Evolutionary conservation across 805 yeast genomes (phyloP).

Genomic region (Wickerhamomyces pijperi): DNA sequence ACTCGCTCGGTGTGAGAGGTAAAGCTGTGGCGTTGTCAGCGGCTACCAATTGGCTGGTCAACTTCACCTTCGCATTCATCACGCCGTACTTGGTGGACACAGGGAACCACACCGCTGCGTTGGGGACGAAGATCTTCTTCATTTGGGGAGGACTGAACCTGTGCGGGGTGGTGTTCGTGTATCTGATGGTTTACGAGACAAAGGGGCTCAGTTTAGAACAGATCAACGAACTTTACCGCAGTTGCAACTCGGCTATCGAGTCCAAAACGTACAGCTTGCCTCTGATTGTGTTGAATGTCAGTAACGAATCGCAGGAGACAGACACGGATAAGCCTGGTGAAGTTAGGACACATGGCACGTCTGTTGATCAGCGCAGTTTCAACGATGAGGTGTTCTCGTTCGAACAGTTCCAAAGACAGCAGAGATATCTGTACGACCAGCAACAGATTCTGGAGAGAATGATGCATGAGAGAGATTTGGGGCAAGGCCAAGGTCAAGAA

Average conservation of each 20-base stretch:
- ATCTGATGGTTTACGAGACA: slow-evolving; percentile 67
- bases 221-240: slow-evolving; percentile 61
- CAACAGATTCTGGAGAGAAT: not conserved
- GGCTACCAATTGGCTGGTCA: slow-evolving; percentile 72
- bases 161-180: slow-evolving; percentile 47
- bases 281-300: slow-evolving; percentile 22
- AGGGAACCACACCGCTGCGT: slow-evolving; percentile 53
- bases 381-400: not conserved
- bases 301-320: no score
- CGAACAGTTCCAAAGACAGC: not conserved
- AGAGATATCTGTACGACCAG: not conserved
- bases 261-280: slow-evolving; percentile 19
- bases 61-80: slow-evolving; percentile 61
- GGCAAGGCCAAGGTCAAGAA: not conserved
- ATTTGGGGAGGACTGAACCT: slow-evolving; percentile 70
- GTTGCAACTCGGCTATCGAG: slow-evolving; percentile 42
- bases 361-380: not conserved
- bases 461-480: not conserved
- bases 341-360: no score
- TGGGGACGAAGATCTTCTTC: slow-evolving; percentile 66
- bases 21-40: slow-evolving; percentile 68
- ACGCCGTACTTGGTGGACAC: slow-evolving; percentile 70
- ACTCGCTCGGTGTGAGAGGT: slow-evolving; percentile 63
- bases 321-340: no score
- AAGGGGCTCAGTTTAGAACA: slow-evolving; percentile 74